phyloP scores from a whole-genome alignment of 1,139 yeast species.

The Suhomyces wounanorum region DNA sequence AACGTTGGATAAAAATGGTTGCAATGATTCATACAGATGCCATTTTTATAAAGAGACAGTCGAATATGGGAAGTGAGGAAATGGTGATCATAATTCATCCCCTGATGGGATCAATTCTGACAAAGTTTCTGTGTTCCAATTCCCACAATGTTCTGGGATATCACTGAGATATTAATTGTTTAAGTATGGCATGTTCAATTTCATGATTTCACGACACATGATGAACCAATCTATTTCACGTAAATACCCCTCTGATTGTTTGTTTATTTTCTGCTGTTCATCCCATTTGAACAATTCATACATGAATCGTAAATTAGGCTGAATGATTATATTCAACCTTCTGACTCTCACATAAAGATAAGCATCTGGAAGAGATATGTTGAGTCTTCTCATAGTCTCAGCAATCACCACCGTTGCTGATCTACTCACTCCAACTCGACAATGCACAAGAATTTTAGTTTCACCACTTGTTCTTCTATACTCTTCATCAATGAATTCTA shows the following conservation, averaged over 20 bases:
- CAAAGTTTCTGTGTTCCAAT: no score
- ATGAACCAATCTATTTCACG: conserved; percentile 88
- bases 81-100: no score
- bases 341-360: conserved; percentile 50
- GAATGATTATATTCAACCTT: conserved; percentile 49
- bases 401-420: conserved; percentile 54
- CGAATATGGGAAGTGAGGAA: no score
- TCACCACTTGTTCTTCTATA: conserved; percentile 29
- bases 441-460: conserved; percentile 45
- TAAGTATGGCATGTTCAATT: conserved; percentile 66
- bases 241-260: conserved; percentile 30
- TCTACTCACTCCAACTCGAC: conserved; percentile 54
- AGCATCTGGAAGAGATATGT: conserved; percentile 41
- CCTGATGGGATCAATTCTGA: no score
- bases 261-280: conserved; percentile 31
- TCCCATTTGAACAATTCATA: conserved; percentile 54
- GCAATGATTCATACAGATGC: no score
- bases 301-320: conserved; percentile 51
- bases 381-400: conserved; percentile 46
- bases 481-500: conserved; percentile 38
- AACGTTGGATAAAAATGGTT: no score
- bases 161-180: conserved; percentile 5
- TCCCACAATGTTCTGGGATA: no score
- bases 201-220: conserved; percentile 82
- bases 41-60: no score